Evolutionary conservation across 192 early-diverging fungal species (phyloP).

Genomic region (Helicostylum pulchrum): DNA sequence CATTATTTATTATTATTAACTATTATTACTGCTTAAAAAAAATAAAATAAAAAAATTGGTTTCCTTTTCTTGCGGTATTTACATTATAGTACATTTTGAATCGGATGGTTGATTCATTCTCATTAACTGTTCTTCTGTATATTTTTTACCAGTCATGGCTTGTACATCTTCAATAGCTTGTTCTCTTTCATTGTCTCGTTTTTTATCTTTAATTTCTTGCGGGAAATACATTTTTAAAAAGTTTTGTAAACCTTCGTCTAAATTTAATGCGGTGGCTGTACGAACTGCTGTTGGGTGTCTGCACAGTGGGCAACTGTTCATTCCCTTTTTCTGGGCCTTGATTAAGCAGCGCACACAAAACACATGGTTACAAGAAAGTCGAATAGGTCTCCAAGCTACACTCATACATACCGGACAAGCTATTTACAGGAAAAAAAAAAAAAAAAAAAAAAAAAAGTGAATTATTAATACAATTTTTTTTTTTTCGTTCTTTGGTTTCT

Average conservation of each 20-base stretch:
- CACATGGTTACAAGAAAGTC: conserved; percentile 71
- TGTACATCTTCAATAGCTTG: conserved; percentile 63
- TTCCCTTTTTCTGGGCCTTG: conserved; percentile 61
- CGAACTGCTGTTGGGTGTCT: conserved; percentile 58
- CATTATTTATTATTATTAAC: conserved; percentile 2
- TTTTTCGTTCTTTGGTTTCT: neutral
- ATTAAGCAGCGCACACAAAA: conserved; percentile 82
- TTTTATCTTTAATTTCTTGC: conserved; percentile 72
- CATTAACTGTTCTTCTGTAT: conserved; percentile 24
- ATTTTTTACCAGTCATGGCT: conserved; percentile 43
- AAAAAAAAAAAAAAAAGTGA: neutral
- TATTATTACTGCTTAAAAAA: neutral
- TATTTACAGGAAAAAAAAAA: too few species aligned
- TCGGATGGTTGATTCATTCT: conserved; percentile 22
- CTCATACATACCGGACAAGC: conserved; percentile 77
- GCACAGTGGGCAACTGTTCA: conserved; percentile 76
- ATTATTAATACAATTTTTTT: neutral
- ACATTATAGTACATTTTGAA: conserved; percentile 26
- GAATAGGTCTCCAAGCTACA: conserved; percentile 76
- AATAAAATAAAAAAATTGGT: neutral
- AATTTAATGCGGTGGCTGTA: conserved; percentile 53
- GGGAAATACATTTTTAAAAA: conserved; percentile 80
- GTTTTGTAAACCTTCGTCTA: conserved; percentile 66
- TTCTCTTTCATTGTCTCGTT: conserved; percentile 61
- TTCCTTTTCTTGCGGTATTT: neutral